phyloP scores from a whole-genome alignment of 352 stramenopile genomes.

The Globisporangium paddicum region DNA sequence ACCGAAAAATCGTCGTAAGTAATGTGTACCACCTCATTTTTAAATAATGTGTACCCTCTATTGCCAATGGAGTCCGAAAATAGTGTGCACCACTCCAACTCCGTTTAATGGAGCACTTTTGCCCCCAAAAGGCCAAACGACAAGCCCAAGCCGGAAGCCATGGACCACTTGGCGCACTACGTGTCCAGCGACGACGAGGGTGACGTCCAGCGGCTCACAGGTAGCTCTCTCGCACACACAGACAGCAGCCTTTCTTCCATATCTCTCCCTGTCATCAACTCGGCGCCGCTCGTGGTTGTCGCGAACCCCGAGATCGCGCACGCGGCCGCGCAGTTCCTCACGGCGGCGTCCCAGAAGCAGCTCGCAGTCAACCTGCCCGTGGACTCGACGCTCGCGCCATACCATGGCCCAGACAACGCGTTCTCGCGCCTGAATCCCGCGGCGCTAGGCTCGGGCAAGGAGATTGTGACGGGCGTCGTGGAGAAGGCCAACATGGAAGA shows the following conservation, averaged over 20 bases:
- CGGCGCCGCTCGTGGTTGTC: slow-evolving; percentile 35
- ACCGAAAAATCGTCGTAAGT: background rate
- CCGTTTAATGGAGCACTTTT: background rate
- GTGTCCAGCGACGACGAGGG: slow-evolving; percentile 47
- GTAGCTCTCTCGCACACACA: background rate
- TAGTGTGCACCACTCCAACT: background rate
- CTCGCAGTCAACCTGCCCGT: slow-evolving; percentile 62
- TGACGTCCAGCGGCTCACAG: background rate
- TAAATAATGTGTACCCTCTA: background rate
- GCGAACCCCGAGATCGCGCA: slow-evolving; percentile 21
- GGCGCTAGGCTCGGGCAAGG: slow-evolving; percentile 50
- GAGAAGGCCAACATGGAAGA: slow-evolving; percentile 66
- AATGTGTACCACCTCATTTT: no score
- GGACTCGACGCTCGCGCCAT: slow-evolving; percentile 54
- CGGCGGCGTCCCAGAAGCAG: slow-evolving; percentile 30
- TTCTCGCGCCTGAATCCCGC: slow-evolving; percentile 26
- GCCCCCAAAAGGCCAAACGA: background rate
- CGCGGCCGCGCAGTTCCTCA: slow-evolving; percentile 31
- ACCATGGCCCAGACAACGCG: slow-evolving; percentile 32
- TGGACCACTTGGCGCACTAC: slow-evolving; percentile 46
- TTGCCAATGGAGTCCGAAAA: no score
- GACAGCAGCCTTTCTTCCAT: background rate
- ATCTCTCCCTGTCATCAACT: slow-evolving; percentile 46
- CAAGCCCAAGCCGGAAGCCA: slow-evolving; percentile 12
- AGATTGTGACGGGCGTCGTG: slow-evolving; percentile 74